These are phyloP conservation scores for Magnusiomyces suaveolens DNA, from an alignment of 1,139 yeast species.

Conservation along the genomic window DNA sequence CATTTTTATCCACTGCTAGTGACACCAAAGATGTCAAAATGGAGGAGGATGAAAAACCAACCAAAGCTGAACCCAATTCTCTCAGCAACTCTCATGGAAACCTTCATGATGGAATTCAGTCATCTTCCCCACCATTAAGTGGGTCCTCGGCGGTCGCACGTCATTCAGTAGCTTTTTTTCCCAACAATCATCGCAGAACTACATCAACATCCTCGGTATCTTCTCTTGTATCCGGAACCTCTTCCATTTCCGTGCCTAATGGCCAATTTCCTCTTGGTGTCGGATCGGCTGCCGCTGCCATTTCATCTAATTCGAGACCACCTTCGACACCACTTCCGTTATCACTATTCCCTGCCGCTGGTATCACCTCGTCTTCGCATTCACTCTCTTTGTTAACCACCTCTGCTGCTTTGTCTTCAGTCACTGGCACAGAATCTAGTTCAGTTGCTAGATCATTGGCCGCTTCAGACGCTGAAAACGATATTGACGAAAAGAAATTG, in stretches of 20 bases:
- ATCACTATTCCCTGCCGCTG: background rate
- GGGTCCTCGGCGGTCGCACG: background rate
- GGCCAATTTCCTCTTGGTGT: background rate
- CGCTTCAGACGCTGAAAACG: background rate
- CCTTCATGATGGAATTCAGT: no score
- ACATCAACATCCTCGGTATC: background rate
- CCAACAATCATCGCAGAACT: background rate
- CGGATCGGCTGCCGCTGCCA: background rate
- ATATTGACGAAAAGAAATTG: background rate
- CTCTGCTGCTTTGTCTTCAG: background rate
- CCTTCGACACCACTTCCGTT: background rate
- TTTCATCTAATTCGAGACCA: background rate
- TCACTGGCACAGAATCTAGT: background rate
- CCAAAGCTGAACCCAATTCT: background rate
- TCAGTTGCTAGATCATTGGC: background rate
- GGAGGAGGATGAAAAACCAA: background rate
- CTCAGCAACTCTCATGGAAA: background rate
- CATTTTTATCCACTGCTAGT: background rate
- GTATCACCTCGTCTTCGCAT: background rate
- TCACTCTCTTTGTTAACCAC: background rate
- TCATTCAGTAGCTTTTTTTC: conserved; percentile 2
- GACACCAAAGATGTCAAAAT: background rate
- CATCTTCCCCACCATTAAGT: background rate
- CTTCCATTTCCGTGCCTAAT: background rate
- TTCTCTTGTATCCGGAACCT: background rate